Evolutionary conservation across 768 basidiomycete genomes (phyloP).

Genomic region (Holtermannia corniformis): DNA sequence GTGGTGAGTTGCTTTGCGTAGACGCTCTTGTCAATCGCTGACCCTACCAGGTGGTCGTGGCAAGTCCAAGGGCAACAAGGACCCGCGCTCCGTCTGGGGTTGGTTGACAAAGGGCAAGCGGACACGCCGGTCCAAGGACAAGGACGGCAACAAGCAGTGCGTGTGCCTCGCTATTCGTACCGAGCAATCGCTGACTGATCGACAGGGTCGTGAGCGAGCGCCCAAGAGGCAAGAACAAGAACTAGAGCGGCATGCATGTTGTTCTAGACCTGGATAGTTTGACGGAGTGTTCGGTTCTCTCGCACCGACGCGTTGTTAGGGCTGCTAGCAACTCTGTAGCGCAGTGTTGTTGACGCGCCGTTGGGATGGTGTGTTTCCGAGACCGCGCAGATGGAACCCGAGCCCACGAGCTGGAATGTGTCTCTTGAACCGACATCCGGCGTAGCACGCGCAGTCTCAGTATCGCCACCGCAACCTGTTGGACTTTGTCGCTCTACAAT

Average conservation of each 20-base stretch:
- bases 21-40: not conserved
- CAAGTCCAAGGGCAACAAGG: conserved; percentile 92
- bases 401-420: no score
- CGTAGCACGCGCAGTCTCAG: no score
- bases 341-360: no score
- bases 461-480: no score
- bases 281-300: no score
- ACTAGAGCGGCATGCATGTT: conserved; percentile 3
- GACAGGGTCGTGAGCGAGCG: conserved; percentile 37
- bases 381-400: no score
- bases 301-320: no score
- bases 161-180: conserved; percentile 5
- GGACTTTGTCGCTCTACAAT: no score
- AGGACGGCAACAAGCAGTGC: conserved; percentile 64
- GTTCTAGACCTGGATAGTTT: not conserved
- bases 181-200: not conserved
- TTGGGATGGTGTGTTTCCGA: no score
- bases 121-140: conserved; percentile 77
- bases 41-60: conserved; percentile 77
- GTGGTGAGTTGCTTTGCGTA: conserved; percentile 34
- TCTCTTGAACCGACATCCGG: no score
- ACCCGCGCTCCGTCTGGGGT: conserved; percentile 84
- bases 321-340: no score
- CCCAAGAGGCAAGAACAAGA: conserved; percentile 34
- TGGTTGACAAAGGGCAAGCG: conserved; percentile 87